phyloP scores from a whole-genome alignment of 176 grass and related monocot genomes.

The bread wheat (Triticum aestivum) region DNA sequence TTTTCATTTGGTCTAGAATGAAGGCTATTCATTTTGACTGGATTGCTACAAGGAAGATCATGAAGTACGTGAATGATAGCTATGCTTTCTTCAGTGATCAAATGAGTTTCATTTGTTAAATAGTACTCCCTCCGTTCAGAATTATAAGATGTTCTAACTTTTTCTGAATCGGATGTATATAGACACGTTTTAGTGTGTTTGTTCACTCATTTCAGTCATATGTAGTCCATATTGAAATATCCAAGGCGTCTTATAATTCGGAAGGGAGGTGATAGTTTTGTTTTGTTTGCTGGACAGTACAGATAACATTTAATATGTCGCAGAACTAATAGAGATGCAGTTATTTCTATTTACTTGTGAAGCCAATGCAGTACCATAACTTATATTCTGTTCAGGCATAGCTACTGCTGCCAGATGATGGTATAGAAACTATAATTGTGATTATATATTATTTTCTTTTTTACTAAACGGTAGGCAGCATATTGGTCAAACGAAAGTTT shows the following conservation, averaged over 20 bases:
- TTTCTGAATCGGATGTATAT: no score
- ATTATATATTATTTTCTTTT: background rate
- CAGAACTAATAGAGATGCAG: conserved; percentile 13
- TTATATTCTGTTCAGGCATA: background rate
- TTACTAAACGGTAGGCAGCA: background rate
- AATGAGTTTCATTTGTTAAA: conserved; percentile 29
- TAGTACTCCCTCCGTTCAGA: background rate
- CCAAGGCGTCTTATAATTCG: no score
- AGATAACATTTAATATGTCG: conserved; percentile 21
- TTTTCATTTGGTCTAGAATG: conserved; percentile 84
- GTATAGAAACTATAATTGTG: background rate
- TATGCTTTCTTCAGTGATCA: conserved; percentile 34
- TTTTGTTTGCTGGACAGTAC: conserved; percentile 27
- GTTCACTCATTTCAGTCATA: no score
- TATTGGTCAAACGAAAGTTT: conserved; percentile 17
- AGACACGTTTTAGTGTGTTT: no score
- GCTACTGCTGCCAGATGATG: conserved; percentile 3
- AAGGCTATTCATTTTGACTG: conserved; percentile 42
- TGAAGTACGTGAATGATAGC: conserved; percentile 45
- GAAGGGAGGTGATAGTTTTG: background rate
- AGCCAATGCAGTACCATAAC: background rate
- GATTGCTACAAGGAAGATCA: conserved; percentile 49
- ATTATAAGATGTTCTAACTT: no score
- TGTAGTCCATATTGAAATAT: no score
- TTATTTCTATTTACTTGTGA: conserved; percentile 10